Conservation (phyloP, 345 rosid genomes). For the Eucalyptus marginata region DNA sequence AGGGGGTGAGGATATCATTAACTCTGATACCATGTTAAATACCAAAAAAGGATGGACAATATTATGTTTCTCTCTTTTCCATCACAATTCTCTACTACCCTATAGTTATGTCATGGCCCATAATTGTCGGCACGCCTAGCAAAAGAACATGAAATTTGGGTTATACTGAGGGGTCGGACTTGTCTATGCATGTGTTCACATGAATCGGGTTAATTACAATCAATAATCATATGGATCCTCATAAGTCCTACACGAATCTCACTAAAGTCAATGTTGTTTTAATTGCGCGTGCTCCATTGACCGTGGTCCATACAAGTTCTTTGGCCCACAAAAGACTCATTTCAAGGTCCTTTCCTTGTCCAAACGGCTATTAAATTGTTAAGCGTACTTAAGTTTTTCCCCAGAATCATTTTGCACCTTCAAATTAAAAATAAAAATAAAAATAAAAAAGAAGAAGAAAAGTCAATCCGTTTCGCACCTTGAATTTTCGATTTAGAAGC, state of each 20-base stretch:
- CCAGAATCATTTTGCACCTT: background rate
- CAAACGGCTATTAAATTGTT: background rate
- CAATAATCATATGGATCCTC: background rate
- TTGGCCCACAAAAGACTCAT: background rate
- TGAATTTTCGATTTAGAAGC: background rate
- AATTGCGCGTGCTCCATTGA: background rate
- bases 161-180: background rate
- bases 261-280: background rate
- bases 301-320: background rate
- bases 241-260: background rate
- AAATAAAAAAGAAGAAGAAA: background rate
- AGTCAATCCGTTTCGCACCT: background rate
- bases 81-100: background rate
- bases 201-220: background rate
- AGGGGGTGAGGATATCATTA: accelerated
- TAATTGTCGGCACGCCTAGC: background rate
- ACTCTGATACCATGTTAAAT: accelerated
- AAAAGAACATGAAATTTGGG: background rate
- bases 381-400: background rate
- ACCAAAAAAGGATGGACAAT: background rate
- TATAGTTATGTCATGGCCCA: background rate
- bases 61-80: background rate
- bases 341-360: background rate
- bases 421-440: background rate
- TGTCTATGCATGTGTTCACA: background rate